Evolutionary conservation across 108 stramenopile genomes (phyloP).

Genomic region (Fistulifera pelliculosa): DNA sequence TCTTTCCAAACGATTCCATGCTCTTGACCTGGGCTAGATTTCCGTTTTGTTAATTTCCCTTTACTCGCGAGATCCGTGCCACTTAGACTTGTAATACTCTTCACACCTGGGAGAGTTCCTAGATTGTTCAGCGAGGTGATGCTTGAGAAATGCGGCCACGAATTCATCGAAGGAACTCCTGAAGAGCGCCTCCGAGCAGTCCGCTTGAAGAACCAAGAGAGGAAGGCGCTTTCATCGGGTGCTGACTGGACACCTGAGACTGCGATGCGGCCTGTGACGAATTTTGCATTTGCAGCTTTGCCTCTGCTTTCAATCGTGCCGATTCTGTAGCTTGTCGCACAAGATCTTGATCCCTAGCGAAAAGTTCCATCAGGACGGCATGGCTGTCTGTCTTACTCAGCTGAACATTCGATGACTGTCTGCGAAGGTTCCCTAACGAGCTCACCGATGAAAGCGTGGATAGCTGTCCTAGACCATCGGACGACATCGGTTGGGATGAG

Average conservation of each 20-base stretch:
- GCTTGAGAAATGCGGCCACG: conserved; percentile 88
- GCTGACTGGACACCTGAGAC: conserved; percentile 20
- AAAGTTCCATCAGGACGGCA: conserved; percentile 88
- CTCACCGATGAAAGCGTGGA: conserved; percentile 12
- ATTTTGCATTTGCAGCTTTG: conserved; percentile 10
- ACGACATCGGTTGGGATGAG: conserved; percentile 1
- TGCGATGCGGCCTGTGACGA: conserved; percentile 2
- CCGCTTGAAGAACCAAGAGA: conserved; percentile 10
- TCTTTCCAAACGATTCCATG: conserved; percentile 71
- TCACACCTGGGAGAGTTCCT: conserved; percentile 83
- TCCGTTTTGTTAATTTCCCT: conserved; percentile 78
- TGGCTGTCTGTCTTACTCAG: conserved; percentile 82
- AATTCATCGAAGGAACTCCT: conserved; percentile 58
- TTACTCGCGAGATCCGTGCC: conserved; percentile 75
- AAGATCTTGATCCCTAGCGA: conserved; percentile 86
- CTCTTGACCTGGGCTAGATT: conserved; percentile 88
- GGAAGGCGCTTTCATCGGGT: conserved; percentile 45
- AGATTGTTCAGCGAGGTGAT: conserved; percentile 79
- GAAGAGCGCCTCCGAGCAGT: not conserved
- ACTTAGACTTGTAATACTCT: conserved; percentile 83
- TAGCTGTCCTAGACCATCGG: not conserved
- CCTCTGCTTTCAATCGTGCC: conserved; percentile 20
- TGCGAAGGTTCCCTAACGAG: conserved; percentile 32
- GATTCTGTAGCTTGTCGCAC: conserved; percentile 71
- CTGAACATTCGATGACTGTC: conserved; percentile 16